phyloP scores from a whole-genome alignment of 345 rosid genomes.

The Sonneratia caseolaris region DNA sequence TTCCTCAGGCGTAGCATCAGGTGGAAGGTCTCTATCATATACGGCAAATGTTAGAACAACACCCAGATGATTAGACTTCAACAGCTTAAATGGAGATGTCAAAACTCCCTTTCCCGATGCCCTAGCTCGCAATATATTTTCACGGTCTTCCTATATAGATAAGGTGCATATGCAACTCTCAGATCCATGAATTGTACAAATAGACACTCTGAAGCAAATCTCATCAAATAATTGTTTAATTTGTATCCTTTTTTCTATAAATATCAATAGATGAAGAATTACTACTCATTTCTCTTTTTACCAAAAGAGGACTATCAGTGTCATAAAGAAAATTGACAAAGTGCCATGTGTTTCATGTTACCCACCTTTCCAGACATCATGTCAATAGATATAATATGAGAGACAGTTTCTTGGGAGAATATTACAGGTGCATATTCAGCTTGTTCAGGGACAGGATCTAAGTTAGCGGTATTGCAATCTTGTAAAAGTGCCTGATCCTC shows the following conservation, averaged over 20 bases:
- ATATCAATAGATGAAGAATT: not conserved
- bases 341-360: not conserved
- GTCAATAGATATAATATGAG: slow-evolving; percentile 90
- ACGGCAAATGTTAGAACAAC: slow-evolving; percentile 93
- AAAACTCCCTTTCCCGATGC: slow-evolving; percentile 90
- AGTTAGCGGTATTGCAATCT: slow-evolving; percentile 66
- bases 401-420: slow-evolving; percentile 89
- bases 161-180: slow-evolving; percentile 2
- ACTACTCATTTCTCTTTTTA: not conserved
- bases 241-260: not conserved
- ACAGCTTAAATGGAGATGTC: slow-evolving; percentile 91
- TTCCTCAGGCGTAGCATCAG: slow-evolving; percentile 58
- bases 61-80: slow-evolving; percentile 85
- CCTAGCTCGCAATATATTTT: slow-evolving; percentile 85
- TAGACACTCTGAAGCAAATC: not conserved
- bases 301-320: not conserved
- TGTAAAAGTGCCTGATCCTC: slow-evolving; percentile 83
- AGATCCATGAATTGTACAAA: not conserved
- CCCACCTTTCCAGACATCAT: slow-evolving; percentile 97
- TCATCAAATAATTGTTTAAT: not conserved
- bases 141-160: slow-evolving; percentile 70
- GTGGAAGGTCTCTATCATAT: slow-evolving; percentile 56
- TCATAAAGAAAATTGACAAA: not conserved
- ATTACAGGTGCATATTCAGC: slow-evolving; percentile 95
- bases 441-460: slow-evolving; percentile 85